Evolutionary conservation across 2,329 filamentous ascomycete species (phyloP), one percentile per base, ranked within the genome.

Genomic region (Talaromyces sp.): DNA sequence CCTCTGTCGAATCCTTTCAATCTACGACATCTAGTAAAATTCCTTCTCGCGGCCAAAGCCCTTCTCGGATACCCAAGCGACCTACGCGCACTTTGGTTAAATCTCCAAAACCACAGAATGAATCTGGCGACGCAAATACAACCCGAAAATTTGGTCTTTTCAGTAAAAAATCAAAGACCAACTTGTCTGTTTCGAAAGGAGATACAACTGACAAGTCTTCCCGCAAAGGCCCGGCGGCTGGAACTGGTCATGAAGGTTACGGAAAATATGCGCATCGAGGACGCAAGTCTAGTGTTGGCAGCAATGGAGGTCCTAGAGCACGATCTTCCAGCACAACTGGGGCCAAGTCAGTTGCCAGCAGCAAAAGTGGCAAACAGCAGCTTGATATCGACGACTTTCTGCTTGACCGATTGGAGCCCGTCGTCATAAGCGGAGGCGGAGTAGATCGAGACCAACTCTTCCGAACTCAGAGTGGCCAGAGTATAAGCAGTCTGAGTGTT

Each of bases 231-330:
- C 93, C 93, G 25, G 86, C 84, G 17, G 93, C 93, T 47, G 93
- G 93, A n/a, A 98, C 93, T 42, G 93, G 93, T 0, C 92, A 98
- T 69, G 93, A 98, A 77, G 79, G 78, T 30, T 83, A 83, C 65
- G 79, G 79, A 13, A 81, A 74, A 65, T 80, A 81, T 67, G 72
- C 73, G 4, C 73, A 75, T 60, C 73, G 79, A 49, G 79, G 78
- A 52, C 74, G 80, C 58, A 79, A 76, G 62, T 58, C 72, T 57
- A 81, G 78, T 58, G 67, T 73, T 55, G 72, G 76, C 60, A 78
- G 72, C 65, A 75, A 67, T 33, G 78, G 69, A 55, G 72, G 72
- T 15, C 74, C 71, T 39, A 74, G 76, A 64, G 74, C 70, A 64
- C 74, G 74, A 52, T 80, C 73, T 56, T 75, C 72, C 27, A 79